Evolutionary conservation across 805 yeast species (phyloP), one percentile per base, ranked within the genome.

Genomic region (Lipomyces chichibuensis): DNA sequence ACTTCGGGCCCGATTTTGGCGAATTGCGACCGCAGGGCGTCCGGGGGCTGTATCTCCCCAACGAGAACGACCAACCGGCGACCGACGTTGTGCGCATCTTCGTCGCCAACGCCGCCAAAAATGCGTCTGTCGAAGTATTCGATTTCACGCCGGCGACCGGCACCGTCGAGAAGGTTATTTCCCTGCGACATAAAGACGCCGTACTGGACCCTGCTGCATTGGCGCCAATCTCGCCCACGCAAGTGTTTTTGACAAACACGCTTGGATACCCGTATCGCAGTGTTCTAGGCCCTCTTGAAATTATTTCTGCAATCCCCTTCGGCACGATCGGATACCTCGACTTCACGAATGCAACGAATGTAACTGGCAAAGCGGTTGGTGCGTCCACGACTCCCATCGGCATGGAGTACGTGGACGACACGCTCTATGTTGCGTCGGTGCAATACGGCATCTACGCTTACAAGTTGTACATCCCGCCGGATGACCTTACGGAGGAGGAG

Each of bases 11-110:
- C 29, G 71, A 68, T 51, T 56, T 69, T 23, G 65, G 65, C n/a
- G 69, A 69, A n/a, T 55, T 69, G 51, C 64, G 71, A 23, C 71
- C 71, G 2, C 71, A 67, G 35, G 71, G 71, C 13, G 65, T 69
- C 7, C 56, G 54, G 6, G 67, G 63, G 2, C 35, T 63, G 3
- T 29, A 14, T 8, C 59, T 63, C 14, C 43, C 59, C 20, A 61
- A 67, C 54, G 65, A 43, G 32, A 13, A 57, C 13, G 57, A 43
- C 11, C 9, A 17, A 4, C 17, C 25, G 14, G 33, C 49, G 23
- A 59, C 57, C 52, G 56, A 64, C n/a, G 39, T 49, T 14, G 49
- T 69, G 51, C 71, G 71, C 1, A 49, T 69, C 17, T 69, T 69
- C 52, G 57, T 69, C 37, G 37, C 71, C 43, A 69, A 69, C 60